Base-by-base conservation (phyloP, 108 stramenopile genomes). In the Nitzschia palea region DNA sequence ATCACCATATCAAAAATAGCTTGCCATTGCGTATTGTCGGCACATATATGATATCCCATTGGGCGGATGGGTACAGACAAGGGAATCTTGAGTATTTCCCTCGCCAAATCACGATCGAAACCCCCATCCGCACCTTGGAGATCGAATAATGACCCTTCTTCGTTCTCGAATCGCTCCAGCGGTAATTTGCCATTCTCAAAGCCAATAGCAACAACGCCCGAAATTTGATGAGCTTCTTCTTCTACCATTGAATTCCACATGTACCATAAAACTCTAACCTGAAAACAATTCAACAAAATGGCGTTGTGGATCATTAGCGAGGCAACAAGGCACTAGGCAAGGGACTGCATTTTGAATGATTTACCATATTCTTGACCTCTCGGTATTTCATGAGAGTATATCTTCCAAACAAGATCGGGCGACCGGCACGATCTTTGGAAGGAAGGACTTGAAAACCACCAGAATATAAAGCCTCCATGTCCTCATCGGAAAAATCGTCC, bases 1-100 rank as follows among this genome's bases (percentile, higher is more conserved):
- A 73, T 56, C 1, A 73, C 56, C 55, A 65, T 73, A 55, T 64
- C 55, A n/a, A 73, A 55, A 17, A 62, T 73, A 42, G 48, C 50
- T 2, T 61, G 58, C 70, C 70, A 71, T 50, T 71, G 70, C 33
- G 60, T 44, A 10, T 44, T 50, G 45, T 71, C 70, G 40, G 60
- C 43, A 28, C 60, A 71, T 15, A 71, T 31, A 43, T 71, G 70
- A 45, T 71, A 71, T 1, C 70, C 61, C 23, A 62, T 59, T 15
- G 70, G 70, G 2, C 70, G 70, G 27, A 52, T 59, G 34, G 70
- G 70, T 9, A 71, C 70, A 17, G 31, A 33, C 22, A 71, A 35
- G 8, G 70, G 70, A 36, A 71, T 52, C 8, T 27, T 54, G 10
- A 59, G 40, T 8, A 71, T 71, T 53, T 71, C 34, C 20, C 57